Evolutionary conservation across 139 green algal species (phyloP), one percentile per base, ranked within the genome.

Genomic region (Astrephomene gubernaculifera): DNA sequence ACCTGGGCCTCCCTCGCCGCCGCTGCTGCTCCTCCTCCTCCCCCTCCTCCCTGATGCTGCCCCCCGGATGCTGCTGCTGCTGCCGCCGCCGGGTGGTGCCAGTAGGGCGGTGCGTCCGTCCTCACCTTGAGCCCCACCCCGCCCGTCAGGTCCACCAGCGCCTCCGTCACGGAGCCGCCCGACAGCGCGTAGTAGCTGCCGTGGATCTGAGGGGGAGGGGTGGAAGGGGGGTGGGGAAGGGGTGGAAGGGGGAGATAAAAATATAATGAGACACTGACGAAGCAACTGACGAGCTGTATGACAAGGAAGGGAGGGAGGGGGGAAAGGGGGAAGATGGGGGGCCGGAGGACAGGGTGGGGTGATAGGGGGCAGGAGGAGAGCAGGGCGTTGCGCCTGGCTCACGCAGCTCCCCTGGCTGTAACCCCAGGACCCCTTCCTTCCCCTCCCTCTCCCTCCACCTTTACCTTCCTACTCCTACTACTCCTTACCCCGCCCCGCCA

Each of bases 71-170:
- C n/a, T n/a, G n/a, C n/a, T n/a, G n/a, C n/a, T n/a, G 65, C 65
- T 35, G 25, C 25, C 45, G 44, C 63, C 7, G 45, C 65, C 41
- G 27, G 21, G 5, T n/a, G n/a, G n/a, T n/a, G n/a, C n/a, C n/a
- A n/a, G n/a, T n/a, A n/a, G n/a, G n/a, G 6, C 44, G 12, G 43
- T 22, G 68, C 35, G 39, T 90, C 87, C 25, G 92, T 71, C 61
- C 89, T 87, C 10, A 91, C 54, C 82, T 92, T 93, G 33, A 68
- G 81, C 31, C 80, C 71, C 70, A 93, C 88, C 10, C 90, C 90
- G 3, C 91, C 91, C 2, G 91, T 94, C 12, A 94, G 87, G 63
- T 94, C 91, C 49, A 90, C 87, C 64, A 94, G 85, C 35, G 71
- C 71, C 45, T 94, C 90, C n/a, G 57, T 36, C 38, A 93, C 63